These are phyloP conservation scores for Poterioochromonas sp. DNA, from an alignment of 352 stramenopile species.

Conservation along the genomic window DNA sequence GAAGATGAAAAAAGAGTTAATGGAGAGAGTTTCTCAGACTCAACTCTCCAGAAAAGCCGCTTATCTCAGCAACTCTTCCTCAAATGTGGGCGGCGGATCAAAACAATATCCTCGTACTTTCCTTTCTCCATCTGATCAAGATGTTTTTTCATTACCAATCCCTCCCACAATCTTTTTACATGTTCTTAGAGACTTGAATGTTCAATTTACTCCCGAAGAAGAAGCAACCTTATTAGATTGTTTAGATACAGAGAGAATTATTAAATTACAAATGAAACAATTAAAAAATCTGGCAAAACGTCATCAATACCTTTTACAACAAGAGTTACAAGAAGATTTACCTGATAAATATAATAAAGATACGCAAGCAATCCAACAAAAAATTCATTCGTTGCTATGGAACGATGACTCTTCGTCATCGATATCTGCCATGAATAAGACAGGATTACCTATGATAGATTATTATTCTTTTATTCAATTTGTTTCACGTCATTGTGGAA, in stretches of 20 bases:
- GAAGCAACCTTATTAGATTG: conserved; percentile 27
- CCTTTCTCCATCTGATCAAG: background rate
- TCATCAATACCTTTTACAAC: background rate
- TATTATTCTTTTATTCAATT: conserved; percentile 13
- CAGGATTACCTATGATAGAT: background rate
- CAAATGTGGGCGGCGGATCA: background rate
- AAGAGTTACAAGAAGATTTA: background rate
- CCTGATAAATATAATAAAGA: background rate
- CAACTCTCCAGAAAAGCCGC: background rate
- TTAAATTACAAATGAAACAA: background rate
- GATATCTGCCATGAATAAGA: too few relatives aligned
- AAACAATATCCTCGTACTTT: background rate
- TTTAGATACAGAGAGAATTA: conserved; percentile 6
- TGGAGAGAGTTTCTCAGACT: background rate
- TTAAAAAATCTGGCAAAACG: background rate
- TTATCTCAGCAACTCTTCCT: background rate
- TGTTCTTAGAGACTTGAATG: background rate
- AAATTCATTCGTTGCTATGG: too few relatives aligned
- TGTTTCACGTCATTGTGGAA: conserved; percentile 14
- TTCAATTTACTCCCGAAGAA: conserved; percentile 9
- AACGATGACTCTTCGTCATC: too few relatives aligned
- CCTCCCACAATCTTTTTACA: conserved; percentile 1
- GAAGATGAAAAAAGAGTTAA: conserved; percentile 14
- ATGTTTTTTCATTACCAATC: background rate
- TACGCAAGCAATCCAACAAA: too few relatives aligned